Evolutionary conservation across 2,329 filamentous ascomycete species (phyloP).

Genomic region (Fusarium gaditjirri): DNA sequence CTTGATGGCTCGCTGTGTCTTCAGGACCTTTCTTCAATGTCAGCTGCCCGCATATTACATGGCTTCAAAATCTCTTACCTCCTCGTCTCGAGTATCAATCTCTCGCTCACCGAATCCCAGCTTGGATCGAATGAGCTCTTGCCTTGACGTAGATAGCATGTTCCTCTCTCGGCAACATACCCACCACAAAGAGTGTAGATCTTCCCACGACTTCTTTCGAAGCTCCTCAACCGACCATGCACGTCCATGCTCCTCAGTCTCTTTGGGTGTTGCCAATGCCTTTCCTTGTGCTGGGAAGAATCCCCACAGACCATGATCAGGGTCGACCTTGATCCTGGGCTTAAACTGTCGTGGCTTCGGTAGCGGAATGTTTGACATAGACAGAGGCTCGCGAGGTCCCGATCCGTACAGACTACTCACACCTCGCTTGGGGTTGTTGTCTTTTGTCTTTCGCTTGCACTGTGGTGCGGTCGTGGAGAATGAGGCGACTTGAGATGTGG

Average conservation of each 20-base stretch:
- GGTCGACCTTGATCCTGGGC: conserved; percentile 68
- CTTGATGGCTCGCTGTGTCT: conserved; percentile 85
- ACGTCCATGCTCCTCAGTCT: conserved; percentile 79
- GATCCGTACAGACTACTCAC: conserved; percentile 83
- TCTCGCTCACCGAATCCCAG: conserved; percentile 81
- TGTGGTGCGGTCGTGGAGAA: conserved; percentile 67
- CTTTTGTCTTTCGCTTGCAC: conserved; percentile 65
- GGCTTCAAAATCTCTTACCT: conserved; percentile 63
- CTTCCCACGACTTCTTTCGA: conserved; percentile 90
- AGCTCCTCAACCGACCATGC: conserved; percentile 88
- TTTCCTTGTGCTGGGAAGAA: conserved; percentile 83
- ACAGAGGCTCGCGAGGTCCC: conserved; percentile 78
- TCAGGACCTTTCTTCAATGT: conserved; percentile 66
- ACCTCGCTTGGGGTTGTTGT: conserved; percentile 83
- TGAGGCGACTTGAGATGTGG: conserved; percentile 33
- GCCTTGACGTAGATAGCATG: conserved; percentile 79
- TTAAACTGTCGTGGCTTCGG: conserved; percentile 75
- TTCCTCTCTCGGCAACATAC: conserved; percentile 92
- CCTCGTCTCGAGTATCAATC: conserved; percentile 68
- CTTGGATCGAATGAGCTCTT: conserved; percentile 74
- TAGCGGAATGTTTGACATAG: conserved; percentile 76
- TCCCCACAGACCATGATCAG: conserved; percentile 88
- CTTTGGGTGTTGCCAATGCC: conserved; percentile 76
- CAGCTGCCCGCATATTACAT: conserved; percentile 7
- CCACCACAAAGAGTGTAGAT: conserved; percentile 94